Base-by-base conservation (phyloP, 2,329 filamentous ascomycete genomes). In the Hymenoscyphus salicellus region DNA sequence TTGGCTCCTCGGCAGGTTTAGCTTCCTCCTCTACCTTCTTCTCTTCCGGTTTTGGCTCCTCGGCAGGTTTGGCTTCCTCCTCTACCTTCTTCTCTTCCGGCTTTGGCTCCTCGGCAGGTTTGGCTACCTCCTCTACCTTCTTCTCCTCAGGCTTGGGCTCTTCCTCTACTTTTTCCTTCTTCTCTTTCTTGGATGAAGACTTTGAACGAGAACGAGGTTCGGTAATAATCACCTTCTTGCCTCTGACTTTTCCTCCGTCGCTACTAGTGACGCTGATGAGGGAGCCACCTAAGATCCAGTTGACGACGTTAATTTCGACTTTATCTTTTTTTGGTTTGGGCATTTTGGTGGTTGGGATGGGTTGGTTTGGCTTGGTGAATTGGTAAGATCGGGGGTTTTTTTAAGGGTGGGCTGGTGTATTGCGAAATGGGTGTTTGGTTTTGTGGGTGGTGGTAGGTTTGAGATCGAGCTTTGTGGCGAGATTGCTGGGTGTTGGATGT, bases 221-320 rank as follows among this genome's bases (percentile, higher is more conserved):
- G 3, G 28, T 32, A 56, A 33, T 33, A 33, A 56, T 33, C 55
- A 56, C 55, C 26, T 33, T 56, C 55, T 56, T 56, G 14, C 55
- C 55, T 8, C 55, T 23, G 8, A 33, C 30, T 30, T 28, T 56
- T 8, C 17, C 28, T 3, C 28, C 30, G n/a, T 33, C 55, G 16
- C 30, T 55, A 20, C 23, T 56, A 5, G 55, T 56, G 55, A 33
- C 30, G 55, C 26, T 56, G 3, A 56, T n/a, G 23, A 56, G 55
- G 55, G 55, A 56, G 28, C 55, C 55, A 17, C 55, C 55, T 3
- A 33, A 28, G 8, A 56, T n/a, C 55, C 55, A 56, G 28, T 56
- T 56, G 28, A 30, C 26, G 26, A 56, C 23, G 5, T 30, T n/a
- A 14, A 56, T 14, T 20, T 56, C 30, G 28, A 33, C 26, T 17